Evolutionary conservation across 805 yeast species (phyloP), one percentile per base, ranked within the genome.

Genomic region (Wickerhamiella brachini): DNA sequence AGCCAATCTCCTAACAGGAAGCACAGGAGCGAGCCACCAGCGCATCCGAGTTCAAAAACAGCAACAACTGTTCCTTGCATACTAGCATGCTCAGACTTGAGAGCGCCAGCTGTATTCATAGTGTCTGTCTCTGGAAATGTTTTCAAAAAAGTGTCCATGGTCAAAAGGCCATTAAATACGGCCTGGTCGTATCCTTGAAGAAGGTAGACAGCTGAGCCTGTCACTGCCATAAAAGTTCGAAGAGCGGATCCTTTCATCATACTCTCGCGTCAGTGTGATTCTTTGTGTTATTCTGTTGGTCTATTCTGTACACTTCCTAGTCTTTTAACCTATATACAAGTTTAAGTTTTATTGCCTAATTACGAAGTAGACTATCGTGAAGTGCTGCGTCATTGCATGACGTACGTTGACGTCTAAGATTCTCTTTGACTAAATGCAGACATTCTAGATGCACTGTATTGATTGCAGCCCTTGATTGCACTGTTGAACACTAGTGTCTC

Each of bases 181-280:
- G 87, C 86, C 65, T 83, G 88, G 60, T 81, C 83, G 57, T 80
- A 81, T 47, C 90, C 89, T 29, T 60, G 63, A 39, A 56, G 44
- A 5, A 56, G 51, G 48, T 59, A 60, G 13, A 54, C 57, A 44
- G 52, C 23, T 3, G 60, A 57, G 4, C 62, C 59, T 6, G 58
- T 52, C 17, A 48, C 49, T 7, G 55, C 43, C 23, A 50, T 31
- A 21, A 24, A 48, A 9, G 44, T 47, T 20, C 47, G 37, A 5
- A 45, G 47, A 26, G 38, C 13, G 10, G 8, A 18, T 3, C 47
- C 47, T 29, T 29, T n/a, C 47, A 45, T 29, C 7, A 18, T 41
- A 15, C 6, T 20, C 24, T 20, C 6, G 41, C n/a, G 3, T n/a
- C 17, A 17, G n/a, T 5, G 10, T 3, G 13, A 5, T 31, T 31